A percentile compares a stretch with the other conserved stretches of the same genome.
Evolutionary conservation across 371 early-diverging fungal species (phyloP).

Genomic region (Lichtheimia hyalospora): DNA sequence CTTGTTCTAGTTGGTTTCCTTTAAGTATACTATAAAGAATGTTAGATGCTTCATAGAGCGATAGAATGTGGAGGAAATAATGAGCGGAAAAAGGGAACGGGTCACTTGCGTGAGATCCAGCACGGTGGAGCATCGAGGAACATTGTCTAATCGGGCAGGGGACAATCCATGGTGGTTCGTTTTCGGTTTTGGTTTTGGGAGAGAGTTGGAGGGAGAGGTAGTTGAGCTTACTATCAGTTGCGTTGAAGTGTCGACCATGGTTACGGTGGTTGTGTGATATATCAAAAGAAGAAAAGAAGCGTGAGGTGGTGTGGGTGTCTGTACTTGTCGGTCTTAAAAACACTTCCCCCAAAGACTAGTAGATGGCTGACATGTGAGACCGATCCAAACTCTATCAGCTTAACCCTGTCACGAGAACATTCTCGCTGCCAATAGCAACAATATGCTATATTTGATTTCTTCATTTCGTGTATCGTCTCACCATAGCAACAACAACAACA

Average conservation of each 20-base stretch:
- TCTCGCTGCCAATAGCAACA: too few species aligned
- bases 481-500: too few species aligned
- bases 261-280: neutral
- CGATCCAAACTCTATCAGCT: too few species aligned
- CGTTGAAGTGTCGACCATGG: neutral
- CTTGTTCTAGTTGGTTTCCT: conserved; percentile 26
- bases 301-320: conserved; percentile 8
- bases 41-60: neutral
- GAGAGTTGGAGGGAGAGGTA: conserved; percentile 5
- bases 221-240: conserved; percentile 16
- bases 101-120: conserved; percentile 32
- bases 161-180: conserved; percentile 1
- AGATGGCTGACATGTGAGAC: too few species aligned
- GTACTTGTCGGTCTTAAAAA: too few species aligned
- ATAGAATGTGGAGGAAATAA: neutral
- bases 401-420: too few species aligned
- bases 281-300: conserved; percentile 6
- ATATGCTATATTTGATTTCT: neutral
- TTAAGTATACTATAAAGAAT: conserved; percentile 20
- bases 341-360: too few species aligned
- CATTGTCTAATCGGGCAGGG: conserved; percentile 1
- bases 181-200: conserved; percentile 5
- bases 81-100: neutral
- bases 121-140: conserved; percentile 26
- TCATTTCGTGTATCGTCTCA: too few species aligned